Percentiles rank a stretch among this genome's conserved stretches.
phyloP scores from a whole-genome alignment of 345 rosid species.

The Litchi chinensis region DNA sequence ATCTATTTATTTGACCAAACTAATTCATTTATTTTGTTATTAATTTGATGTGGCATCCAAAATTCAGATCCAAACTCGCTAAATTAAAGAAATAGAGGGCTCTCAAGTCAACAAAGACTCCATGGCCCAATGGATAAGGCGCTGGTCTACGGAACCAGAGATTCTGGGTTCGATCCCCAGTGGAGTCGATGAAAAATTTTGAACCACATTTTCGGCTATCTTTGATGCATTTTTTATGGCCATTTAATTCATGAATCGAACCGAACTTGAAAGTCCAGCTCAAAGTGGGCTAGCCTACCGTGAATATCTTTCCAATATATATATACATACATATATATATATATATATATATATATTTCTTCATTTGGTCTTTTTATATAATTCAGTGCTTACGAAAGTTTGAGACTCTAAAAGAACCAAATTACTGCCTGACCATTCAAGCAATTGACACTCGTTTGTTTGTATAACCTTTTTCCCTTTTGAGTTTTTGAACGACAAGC shows the following conservation, averaged over 20 bases:
- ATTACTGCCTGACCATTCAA: neutral
- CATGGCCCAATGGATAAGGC: slow-evolving; percentile 74
- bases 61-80: too few species aligned
- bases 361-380: neutral
- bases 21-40: too few species aligned
- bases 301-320: too few species aligned
- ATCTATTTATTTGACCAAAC: too few species aligned
- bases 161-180: slow-evolving; percentile 78
- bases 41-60: too few species aligned
- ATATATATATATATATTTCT: too few species aligned
- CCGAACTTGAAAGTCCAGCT: neutral
- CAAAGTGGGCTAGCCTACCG: neutral
- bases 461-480: too few species aligned
- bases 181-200: slow-evolving; percentile 37
- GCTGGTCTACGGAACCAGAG: slow-evolving; percentile 80
- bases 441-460: neutral
- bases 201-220: neutral
- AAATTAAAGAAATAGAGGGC: too few species aligned
- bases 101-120: slow-evolving; percentile 23
- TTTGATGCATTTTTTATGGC: too few species aligned
- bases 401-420: neutral
- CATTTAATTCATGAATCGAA: neutral
- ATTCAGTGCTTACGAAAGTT: neutral
- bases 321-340: too few species aligned
- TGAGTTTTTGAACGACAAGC: too few species aligned